Evolutionary conservation across 768 basidiomycete species (phyloP).

Genomic region (Phaeotremella fagi): DNA sequence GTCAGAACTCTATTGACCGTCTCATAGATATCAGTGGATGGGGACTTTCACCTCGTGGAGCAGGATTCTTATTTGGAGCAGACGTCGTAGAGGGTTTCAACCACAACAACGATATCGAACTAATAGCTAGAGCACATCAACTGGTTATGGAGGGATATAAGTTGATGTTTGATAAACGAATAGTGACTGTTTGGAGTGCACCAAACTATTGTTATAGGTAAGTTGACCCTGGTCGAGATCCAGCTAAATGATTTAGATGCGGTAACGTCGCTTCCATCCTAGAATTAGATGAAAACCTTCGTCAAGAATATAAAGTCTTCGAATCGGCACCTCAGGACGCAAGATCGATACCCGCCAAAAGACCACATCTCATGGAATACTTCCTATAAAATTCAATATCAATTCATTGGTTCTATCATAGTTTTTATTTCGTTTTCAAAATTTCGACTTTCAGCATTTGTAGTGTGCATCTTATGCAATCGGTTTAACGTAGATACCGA

Average conservation of each 20-base stretch:
- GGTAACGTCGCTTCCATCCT: conserved; percentile 94
- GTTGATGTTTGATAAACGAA: conserved; percentile 89
- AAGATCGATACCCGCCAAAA: conserved; percentile 47
- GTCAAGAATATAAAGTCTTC: conserved; percentile 95
- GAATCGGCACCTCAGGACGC: conserved; percentile 65
- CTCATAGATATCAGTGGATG: conserved; percentile 90
- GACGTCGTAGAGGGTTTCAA: conserved; percentile 89
- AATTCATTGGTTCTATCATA: no score
- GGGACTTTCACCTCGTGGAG: conserved; percentile 94
- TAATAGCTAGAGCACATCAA: conserved; percentile 94
- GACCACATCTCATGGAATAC: conserved; percentile 48
- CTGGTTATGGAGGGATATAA: conserved; percentile 97
- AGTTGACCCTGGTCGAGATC: conserved; percentile 43
- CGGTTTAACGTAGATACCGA: no score
- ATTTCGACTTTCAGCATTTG: no score
- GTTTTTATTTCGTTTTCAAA: no score
- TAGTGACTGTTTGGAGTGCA: conserved; percentile 97
- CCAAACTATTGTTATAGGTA: conserved; percentile 98
- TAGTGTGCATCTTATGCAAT: no score
- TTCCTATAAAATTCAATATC: no score
- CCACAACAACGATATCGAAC: conserved; percentile 75
- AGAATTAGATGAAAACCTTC: conserved; percentile 85
- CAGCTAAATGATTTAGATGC: conserved; percentile 57
- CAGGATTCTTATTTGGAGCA: conserved; percentile 89
- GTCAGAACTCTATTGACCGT: conserved; percentile 55